Conservation (phyloP, 805 yeast genomes). For the Naumovozyma castellii region DNA sequence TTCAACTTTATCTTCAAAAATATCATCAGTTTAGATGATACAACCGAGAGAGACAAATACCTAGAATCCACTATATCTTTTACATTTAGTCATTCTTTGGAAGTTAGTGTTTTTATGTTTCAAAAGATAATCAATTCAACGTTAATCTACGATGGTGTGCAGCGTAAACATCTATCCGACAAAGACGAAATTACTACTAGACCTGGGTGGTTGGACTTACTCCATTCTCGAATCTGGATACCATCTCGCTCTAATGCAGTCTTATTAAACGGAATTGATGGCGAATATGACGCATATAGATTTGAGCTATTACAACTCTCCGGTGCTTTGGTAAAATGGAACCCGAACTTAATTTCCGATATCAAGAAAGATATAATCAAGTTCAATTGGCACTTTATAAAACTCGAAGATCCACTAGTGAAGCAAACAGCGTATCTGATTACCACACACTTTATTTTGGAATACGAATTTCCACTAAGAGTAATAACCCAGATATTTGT, state of each 20-base stretch:
- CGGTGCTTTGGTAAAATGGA: slow-evolving; percentile 60
- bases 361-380: slow-evolving; percentile 77
- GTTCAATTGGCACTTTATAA: slow-evolving; percentile 89
- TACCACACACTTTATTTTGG: slow-evolving; percentile 75
- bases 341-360: slow-evolving; percentile 49
- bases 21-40: slow-evolving; percentile 44
- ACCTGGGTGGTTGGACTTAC: slow-evolving; percentile 54
- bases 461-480: slow-evolving; percentile 80
- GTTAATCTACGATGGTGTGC: slow-evolving; percentile 51
- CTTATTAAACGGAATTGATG: slow-evolving; percentile 41
- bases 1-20: slow-evolving; percentile 49
- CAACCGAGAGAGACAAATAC: slow-evolving; percentile 38
- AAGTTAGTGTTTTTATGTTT: slow-evolving; percentile 52
- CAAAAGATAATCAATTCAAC: slow-evolving; percentile 57
- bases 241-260: slow-evolving; percentile 40
- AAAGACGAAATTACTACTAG: slow-evolving; percentile 8
- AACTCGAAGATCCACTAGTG: slow-evolving; percentile 76
- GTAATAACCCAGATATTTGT: slow-evolving; percentile 88
- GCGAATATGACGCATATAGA: slow-evolving; percentile 63
- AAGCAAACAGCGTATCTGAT: slow-evolving; percentile 90
- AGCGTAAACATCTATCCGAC: slow-evolving; percentile 8
- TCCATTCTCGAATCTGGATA: slow-evolving; percentile 67
- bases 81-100: slow-evolving; percentile 38
- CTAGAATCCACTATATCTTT: slow-evolving; percentile 44
- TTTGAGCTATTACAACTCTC: slow-evolving; percentile 76